Evolutionary conservation across 495 filamentous ascomycete species (phyloP).

Genomic region (Xylaria longipes): DNA sequence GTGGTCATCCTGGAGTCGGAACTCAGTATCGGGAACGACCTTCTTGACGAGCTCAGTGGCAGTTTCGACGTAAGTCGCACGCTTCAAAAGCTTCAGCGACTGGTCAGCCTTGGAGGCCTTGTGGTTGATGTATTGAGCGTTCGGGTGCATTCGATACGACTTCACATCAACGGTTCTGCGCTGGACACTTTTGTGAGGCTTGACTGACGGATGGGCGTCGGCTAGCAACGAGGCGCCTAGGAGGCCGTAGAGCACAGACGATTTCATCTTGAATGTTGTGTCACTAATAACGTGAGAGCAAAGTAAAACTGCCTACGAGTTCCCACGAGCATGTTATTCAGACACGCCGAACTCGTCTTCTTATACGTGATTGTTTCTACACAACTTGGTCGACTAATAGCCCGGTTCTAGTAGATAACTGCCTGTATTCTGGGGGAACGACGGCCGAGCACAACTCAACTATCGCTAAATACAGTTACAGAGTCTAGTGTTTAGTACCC

Average conservation of each 20-base stretch:
- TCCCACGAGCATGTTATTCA: background rate
- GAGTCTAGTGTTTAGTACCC: background rate
- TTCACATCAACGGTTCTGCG: constrained; percentile 28
- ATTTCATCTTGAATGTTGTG: constrained; percentile 27
- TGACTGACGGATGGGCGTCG: constrained; percentile 15
- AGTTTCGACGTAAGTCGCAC: constrained; percentile 28
- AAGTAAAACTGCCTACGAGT: background rate
- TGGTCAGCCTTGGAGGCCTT: constrained; percentile 18
- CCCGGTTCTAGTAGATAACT: background rate
- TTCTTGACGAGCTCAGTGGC: constrained; percentile 31
- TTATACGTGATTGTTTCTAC: constrained; percentile 16
- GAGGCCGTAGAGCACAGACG: constrained; percentile 30
- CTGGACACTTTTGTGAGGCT: constrained; percentile 7
- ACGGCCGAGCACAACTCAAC: constrained; percentile 5
- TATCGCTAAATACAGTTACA: constrained; percentile 16
- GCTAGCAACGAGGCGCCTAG: constrained; percentile 28
- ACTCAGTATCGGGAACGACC: constrained; percentile 32
- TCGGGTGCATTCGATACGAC: constrained; percentile 14
- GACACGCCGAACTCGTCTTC: background rate
- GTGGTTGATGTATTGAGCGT: constrained; percentile 24
- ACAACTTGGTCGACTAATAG: background rate
- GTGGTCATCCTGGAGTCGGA: constrained; percentile 42
- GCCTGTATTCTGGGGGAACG: background rate
- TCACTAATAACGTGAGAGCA: background rate
- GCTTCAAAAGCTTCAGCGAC: constrained; percentile 25